Evolutionary conservation across 352 stramenopile genomes (phyloP), one percentile per base, ranked within the genome.

Genomic region (Phytophthora lateralis): DNA sequence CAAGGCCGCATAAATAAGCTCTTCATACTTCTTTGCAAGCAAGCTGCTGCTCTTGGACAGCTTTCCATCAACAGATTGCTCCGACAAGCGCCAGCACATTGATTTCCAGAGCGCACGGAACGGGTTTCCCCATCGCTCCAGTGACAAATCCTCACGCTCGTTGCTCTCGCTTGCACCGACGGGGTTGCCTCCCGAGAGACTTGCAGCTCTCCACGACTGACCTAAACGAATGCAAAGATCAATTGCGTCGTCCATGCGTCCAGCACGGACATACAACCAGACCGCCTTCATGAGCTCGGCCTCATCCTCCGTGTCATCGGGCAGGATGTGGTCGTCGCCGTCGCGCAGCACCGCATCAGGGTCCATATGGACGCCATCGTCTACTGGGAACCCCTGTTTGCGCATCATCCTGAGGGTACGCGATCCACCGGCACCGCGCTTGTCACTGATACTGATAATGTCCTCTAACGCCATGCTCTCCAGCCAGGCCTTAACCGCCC

Each of bases 61-160:
- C 3, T 79, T 89, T 24, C 65, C 42, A 21, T 63, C 42, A 27
- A 60, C 65, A 34, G 47, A 29, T 44, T 76, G 75, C 46, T 95
- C 84, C 0, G 86, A 85, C 38, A 94, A 82, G 39, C 85, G 77
- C 87, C 87, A 96, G 63, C 85, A 96, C 48, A 85, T 90, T n/a
- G 80, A 71, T 49, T 96, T 96, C 87, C 87, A 96, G 8, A 94
- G 57, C 6, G 83, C 82, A n/a, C 83, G 83, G 54, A 87, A 75
- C 1, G 87, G 87, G 52, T 96, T 96, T 7, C 87, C 87, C 85
- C 85, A 94, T 18, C 87, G 80, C 30, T 88, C 81, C 14, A 94
- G 37, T 2, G 55, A 54, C 52, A 69, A 39, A 41, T 89, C 78
- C 39, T 68, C 48, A 17, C 74, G 69, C 20, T 90, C 78, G 39